Percentiles rank a stretch among this genome's conserved stretches.
Conservation (phyloP, 2,329 filamentous ascomycete genomes). For the Torrubiellomyces zombiae region DNA sequence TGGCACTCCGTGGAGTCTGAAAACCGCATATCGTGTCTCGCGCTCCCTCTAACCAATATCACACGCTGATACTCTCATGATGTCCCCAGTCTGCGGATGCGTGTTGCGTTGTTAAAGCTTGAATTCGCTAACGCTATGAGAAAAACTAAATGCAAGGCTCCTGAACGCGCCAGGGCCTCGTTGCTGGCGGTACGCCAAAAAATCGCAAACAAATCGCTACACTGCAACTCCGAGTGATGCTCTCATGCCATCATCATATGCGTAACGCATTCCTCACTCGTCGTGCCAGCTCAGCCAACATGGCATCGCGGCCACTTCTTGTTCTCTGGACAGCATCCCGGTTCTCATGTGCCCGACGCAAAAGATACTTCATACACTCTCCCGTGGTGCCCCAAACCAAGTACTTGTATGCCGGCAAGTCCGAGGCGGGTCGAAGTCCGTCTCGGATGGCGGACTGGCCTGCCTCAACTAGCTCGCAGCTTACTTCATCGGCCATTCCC, state of each 20-base stretch:
- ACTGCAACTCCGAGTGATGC: conserved; percentile 1
- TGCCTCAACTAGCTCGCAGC: conserved; percentile 38
- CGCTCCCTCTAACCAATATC: no score
- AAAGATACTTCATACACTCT: conserved; percentile 76
- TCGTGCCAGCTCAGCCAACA: conserved; percentile 43
- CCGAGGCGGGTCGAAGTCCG: conserved; percentile 10
- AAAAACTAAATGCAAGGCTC: no score
- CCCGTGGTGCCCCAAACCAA: conserved; percentile 53
- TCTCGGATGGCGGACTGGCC: conserved; percentile 13
- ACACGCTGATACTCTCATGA: no score
- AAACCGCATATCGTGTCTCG: no score
- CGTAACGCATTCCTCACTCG: conserved; percentile 29
- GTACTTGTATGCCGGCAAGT: conserved; percentile 52
- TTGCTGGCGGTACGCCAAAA: background rate
- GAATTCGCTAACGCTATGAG: no score
- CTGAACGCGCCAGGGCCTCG: background rate
- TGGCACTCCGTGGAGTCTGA: conserved; percentile 41
- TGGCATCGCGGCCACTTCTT: conserved; percentile 41
- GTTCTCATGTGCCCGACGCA: conserved; percentile 49
- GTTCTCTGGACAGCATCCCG: conserved; percentile 51
- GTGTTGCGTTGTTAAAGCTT: no score
- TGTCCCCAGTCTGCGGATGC: no score
- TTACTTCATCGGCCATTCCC: conserved; percentile 93
- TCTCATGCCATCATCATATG: conserved; percentile 14
- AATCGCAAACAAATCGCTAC: conserved; percentile 1